phyloP scores from a whole-genome alignment of 768 basidiomycete genomes.

The Naganishia randhawae region DNA sequence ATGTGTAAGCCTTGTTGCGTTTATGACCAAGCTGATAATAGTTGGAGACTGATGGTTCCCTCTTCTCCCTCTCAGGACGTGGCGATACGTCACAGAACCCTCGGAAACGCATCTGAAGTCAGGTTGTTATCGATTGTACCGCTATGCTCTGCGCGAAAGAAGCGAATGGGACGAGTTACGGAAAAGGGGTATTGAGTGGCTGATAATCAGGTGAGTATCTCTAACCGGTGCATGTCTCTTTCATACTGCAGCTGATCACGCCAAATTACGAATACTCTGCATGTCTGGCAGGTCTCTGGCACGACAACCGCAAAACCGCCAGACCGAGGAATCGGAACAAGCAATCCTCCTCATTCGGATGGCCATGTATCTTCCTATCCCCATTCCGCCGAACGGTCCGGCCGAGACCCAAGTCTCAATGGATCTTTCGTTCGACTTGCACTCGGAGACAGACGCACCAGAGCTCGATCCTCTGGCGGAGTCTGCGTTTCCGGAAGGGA shows the following conservation, averaged over 20 bases:
- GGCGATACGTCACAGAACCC: constrained; percentile 71
- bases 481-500: background rate
- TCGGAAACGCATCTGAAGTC: constrained; percentile 71
- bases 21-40: background rate
- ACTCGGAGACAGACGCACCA: background rate
- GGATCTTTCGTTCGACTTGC: background rate
- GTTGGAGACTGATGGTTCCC: constrained; percentile 3
- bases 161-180: constrained; percentile 67
- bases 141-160: constrained; percentile 69
- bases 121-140: constrained; percentile 75
- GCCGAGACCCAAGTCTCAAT: no score
- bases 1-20: constrained; percentile 59
- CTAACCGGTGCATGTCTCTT: background rate
- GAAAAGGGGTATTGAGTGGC: constrained; percentile 73
- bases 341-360: constrained; percentile 81
- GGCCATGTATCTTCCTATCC: constrained; percentile 61
- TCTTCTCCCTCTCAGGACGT: constrained; percentile 58
- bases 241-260: background rate
- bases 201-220: constrained; percentile 70
- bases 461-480: background rate
- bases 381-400: no score
- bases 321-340: constrained; percentile 83
- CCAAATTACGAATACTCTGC: background rate
- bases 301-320: constrained; percentile 56
- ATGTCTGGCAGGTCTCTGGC: background rate